Conservation (phyloP, 441 rosid species). For the Pelargonium cotyledonis region DNA sequence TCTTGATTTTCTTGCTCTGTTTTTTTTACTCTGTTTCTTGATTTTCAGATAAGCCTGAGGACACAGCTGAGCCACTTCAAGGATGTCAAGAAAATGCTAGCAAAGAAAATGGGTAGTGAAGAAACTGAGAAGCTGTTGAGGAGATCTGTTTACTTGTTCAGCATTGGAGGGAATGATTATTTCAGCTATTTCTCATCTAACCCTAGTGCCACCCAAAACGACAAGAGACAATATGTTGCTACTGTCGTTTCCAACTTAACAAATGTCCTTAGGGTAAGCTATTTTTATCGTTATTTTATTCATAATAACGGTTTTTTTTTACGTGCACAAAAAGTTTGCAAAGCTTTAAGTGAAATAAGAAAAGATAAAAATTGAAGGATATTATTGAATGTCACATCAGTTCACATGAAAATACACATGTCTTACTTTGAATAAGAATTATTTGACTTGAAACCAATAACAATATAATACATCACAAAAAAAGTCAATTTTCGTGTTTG, state of each 20-base stretch:
- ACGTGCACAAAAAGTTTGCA: too few relatives aligned
- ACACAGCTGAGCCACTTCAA: not conserved
- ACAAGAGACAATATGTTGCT: not conserved
- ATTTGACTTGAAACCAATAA: too few relatives aligned
- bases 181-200: not conserved
- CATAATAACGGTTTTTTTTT: too few relatives aligned
- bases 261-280: constrained; percentile 5
- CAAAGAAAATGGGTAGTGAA: not conserved
- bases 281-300: too few relatives aligned
- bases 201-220: not conserved
- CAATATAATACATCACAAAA: too few relatives aligned
- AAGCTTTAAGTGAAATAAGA: too few relatives aligned
- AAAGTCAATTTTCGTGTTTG: too few relatives aligned
- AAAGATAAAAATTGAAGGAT: too few relatives aligned
- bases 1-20: too few relatives aligned
- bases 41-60: not conserved
- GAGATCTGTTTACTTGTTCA: constrained; percentile 9
- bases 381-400: too few relatives aligned
- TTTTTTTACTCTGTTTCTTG: not conserved
- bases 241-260: constrained; percentile 7
- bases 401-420: too few relatives aligned
- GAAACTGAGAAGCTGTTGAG: constrained; percentile 4
- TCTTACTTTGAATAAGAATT: too few relatives aligned
- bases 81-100: not conserved
- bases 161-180: constrained; percentile 10